Conservation (phyloP, 2,329 filamentous ascomycete genomes). For the Stylonectria norvegica region DNA sequence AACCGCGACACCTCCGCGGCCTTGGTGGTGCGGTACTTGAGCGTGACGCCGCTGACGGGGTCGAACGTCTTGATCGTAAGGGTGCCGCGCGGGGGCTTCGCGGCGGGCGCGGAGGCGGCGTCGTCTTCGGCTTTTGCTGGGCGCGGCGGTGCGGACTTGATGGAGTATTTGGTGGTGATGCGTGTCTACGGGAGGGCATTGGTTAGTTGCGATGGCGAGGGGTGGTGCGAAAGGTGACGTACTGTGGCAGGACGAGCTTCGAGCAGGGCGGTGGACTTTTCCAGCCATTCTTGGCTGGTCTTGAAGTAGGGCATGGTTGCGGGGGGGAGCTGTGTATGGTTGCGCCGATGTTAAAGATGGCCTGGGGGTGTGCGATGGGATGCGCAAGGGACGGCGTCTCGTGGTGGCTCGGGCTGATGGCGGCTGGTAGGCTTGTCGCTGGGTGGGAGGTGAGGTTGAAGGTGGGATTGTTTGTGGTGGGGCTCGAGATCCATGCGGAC, state of each 20-base stretch:
- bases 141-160: slow-evolving; percentile 44
- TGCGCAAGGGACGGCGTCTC: neutral
- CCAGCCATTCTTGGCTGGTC: slow-evolving; percentile 87
- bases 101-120: slow-evolving; percentile 24
- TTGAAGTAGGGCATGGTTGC: slow-evolving; percentile 72
- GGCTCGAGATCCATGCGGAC: slow-evolving; percentile 6
- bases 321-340: too few species aligned
- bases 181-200: slow-evolving; percentile 59
- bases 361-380: neutral
- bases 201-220: slow-evolving; percentile 5
- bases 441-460: slow-evolving; percentile 3
- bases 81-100: slow-evolving; percentile 58
- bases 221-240: slow-evolving; percentile 35
- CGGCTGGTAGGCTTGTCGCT: neutral
- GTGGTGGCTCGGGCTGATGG: neutral
- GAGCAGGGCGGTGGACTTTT: slow-evolving; percentile 79
- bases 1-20: slow-evolving; percentile 84
- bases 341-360: neutral
- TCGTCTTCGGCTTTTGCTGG: slow-evolving; percentile 25
- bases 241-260: slow-evolving; percentile 83
- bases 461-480: slow-evolving; percentile 13
- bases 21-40: slow-evolving; percentile 92
- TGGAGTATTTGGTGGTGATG: slow-evolving; percentile 89
- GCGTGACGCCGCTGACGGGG: slow-evolving; percentile 70
- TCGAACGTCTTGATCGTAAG: slow-evolving; percentile 90